phyloP scores from a whole-genome alignment of 2,329 filamentous ascomycete genomes.

The Grosmannia penicillata region DNA sequence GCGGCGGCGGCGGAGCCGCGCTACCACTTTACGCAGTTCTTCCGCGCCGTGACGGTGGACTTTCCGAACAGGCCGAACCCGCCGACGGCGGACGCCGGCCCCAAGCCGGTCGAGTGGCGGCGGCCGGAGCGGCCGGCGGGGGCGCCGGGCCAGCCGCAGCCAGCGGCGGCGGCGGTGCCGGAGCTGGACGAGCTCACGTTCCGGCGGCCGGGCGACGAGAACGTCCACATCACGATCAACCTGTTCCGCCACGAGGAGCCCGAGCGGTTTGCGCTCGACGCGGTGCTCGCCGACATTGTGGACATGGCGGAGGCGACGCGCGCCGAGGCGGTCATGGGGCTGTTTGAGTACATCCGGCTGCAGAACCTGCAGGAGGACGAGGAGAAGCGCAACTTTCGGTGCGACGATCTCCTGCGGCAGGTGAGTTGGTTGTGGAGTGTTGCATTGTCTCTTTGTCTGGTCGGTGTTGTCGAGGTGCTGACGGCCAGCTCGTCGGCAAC shows the following conservation, averaged over 20 bases:
- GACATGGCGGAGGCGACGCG: constrained; percentile 80
- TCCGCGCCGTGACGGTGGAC: constrained; percentile 63
- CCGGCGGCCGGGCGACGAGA: constrained; percentile 83
- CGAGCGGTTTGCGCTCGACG: constrained; percentile 69
- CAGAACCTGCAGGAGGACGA: constrained; percentile 86
- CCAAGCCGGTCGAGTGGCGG: constrained; percentile 63
- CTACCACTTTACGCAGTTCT: constrained; percentile 59
- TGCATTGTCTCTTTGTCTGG: no score
- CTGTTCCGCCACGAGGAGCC: constrained; percentile 71
- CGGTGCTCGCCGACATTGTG: constrained; percentile 66
- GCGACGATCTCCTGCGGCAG: constrained; percentile 66
- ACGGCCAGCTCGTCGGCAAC: constrained; percentile 50
- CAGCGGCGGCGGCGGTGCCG: constrained; percentile 43
- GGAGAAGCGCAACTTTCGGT: constrained; percentile 83
- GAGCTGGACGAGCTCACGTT: constrained; percentile 90
- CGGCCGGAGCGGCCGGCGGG: constrained; percentile 50
- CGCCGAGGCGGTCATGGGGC: constrained; percentile 73
- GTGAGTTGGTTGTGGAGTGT: constrained; percentile 46
- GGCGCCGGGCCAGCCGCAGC: constrained; percentile 15
- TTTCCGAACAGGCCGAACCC: constrained; percentile 46
- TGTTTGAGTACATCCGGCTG: constrained; percentile 89
- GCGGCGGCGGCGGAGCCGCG: constrained; percentile 18
- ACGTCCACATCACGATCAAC: constrained; percentile 80
- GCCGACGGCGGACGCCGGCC: neutral
- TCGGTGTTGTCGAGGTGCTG: no score